Evolutionary conservation across 2,329 filamentous ascomycete species (phyloP), one percentile per base, ranked within the genome.

Genomic region (Fusarium falciforme): DNA sequence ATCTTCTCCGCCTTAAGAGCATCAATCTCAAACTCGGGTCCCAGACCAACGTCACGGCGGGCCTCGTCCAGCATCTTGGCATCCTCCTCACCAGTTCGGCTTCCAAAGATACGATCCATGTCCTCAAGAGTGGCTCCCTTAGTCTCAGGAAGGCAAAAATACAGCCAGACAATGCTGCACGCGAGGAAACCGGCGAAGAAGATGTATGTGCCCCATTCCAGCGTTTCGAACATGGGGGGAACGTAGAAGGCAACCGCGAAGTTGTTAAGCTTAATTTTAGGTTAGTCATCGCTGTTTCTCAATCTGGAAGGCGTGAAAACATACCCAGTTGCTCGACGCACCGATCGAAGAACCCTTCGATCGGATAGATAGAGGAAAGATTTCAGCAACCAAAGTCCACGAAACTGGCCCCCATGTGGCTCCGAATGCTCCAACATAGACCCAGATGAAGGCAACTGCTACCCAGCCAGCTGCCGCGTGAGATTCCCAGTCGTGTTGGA

Each of bases 141-240:
- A 4, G 89, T 90, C 76, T 90, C 88, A 1, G 88, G 88, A 3
- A 90, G 80, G 58, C 83, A 84, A 76, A 87, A 86, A 71, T 82
- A 88, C 9, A 87, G 83, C 78, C 87, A 90, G 7, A 86, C 76
- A 31, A 85, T 83, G 1, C 87, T 84, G 4, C 80, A 77, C 7
- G 86, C 80, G 35, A 88, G 87, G 54, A 88, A 84, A 0, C 82
- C 83, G 6, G 86, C 86, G 72, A 90, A 90, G 82, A 90, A 89
- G 69, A 89, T 87, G 76, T 89, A 90, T 0, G 87, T 87, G 17
- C 88, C 88, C 79, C 85, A 89, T n/a, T 82, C 74, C 70, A 83
- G 70, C 0, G 70, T 68, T 33, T 77, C 67, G 3, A 79, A 69
- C 77, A 84, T 88, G 11, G 83, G 80, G 4, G 84, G 84, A 0